Base-by-base conservation (phyloP, 495 filamentous ascomycete genomes). In the Penicillium ochrochloron region DNA sequence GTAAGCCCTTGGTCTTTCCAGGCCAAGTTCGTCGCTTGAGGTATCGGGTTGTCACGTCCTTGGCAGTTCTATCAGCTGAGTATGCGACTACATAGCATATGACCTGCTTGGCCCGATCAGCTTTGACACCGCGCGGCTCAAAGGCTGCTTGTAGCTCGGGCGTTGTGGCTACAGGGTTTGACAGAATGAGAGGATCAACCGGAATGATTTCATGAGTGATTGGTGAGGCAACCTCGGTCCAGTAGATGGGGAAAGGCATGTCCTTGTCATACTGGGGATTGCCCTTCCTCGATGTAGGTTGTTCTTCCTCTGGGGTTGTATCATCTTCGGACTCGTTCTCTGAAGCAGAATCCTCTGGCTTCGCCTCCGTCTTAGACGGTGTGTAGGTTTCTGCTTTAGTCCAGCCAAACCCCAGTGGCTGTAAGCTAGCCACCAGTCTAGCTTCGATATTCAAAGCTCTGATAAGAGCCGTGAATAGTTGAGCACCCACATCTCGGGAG, bases 41-140 rank as follows among this genome's bases (percentile, higher is more conserved):
- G 75, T 99, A 98, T 15, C 94, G 87, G 5, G 93, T 90, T 0
- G 95, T 98, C 41, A 99, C 91, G 70, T 98, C 95, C 76, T 97
- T 98, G 11, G 92, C 96, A 0, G 92, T 92, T 14, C 90, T 91
- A 71, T 98, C 93, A 11, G 86, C 68, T 2, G 92, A 93, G 77
- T 91, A 92, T 0, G 89, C 93, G 12, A 99, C 81, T n/a, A 96
- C 85, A 64, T 99, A 99, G 57, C 91, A 88, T 60, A 97, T 93
- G 15, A 96, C 87, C 74, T 97, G 94, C 69, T 93, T 97, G 5
- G 90, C 87, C 64, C 89, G 90, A 29, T 94, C 90, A 0, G 93
- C 91, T 70, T 89, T 91, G 50, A 81, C 82, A 1, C 94, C 93
- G 31, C 93, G 89, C 14, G 92, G 90, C 66, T 97, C 92, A 53